Evolutionary conservation across 73 alveolate species (phyloP).

Genomic region (Tetrahymena malaccensis): DNA sequence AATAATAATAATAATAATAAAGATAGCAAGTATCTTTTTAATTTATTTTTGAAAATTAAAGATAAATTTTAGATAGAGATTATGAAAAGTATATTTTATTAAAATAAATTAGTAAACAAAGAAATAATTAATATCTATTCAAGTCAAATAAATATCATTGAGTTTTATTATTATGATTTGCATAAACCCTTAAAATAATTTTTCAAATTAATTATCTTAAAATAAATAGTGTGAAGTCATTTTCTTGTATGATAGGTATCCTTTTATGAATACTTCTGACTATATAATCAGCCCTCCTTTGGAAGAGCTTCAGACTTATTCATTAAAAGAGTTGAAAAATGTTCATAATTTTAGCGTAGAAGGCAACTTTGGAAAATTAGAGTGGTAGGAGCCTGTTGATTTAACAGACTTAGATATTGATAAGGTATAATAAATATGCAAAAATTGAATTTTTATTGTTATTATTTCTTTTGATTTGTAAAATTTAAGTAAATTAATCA

Average conservation of each 20-base stretch:
- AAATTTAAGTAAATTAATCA: neutral
- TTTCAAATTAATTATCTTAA: neutral
- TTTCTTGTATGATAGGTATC: neutral
- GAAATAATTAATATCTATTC: neutral
- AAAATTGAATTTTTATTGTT: neutral
- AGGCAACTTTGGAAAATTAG: neutral
- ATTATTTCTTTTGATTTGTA: neutral
- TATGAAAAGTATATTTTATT: neutral
- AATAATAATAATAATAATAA: no score
- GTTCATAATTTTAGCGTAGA: neutral
- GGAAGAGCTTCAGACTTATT: neutral
- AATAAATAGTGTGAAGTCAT: neutral
- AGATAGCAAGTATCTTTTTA: neutral
- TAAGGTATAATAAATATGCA: neutral
- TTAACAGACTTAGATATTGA: neutral
- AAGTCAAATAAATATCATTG: no score
- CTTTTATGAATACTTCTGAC: neutral
- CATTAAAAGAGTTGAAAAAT: neutral
- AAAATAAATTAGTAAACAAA: neutral
- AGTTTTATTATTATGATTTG: neutral
- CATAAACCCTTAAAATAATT: neutral
- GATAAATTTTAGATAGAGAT: neutral
- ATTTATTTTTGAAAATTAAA: neutral
- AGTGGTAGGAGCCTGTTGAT: neutral
- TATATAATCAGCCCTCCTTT: neutral